Conservation (phyloP, 495 filamentous ascomycete genomes). For the Cenococcum geophilum region DNA sequence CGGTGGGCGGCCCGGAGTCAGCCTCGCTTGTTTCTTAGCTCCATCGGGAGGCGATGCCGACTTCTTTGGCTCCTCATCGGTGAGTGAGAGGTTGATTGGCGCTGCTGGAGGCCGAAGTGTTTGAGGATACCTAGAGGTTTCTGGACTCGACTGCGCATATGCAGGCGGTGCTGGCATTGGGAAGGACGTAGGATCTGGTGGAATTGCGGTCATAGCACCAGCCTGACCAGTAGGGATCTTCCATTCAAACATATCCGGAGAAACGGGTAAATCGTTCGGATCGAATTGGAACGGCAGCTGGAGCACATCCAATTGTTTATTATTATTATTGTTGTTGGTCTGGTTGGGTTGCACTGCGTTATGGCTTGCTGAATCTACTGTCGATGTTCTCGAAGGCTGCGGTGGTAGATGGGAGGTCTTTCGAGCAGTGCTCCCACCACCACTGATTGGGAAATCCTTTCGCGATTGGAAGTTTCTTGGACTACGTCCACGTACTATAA, state of each 20-base stretch:
- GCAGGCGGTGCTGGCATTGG: constrained; percentile 24
- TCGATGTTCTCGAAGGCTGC: constrained; percentile 44
- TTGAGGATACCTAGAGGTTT: constrained; percentile 41
- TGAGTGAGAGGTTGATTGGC: constrained; percentile 68
- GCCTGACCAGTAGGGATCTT: constrained; percentile 26
- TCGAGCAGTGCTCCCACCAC: constrained; percentile 33
- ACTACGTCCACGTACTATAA: constrained; percentile 63
- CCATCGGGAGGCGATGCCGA: constrained; percentile 25
- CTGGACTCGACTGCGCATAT: constrained; percentile 52
- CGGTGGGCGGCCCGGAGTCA: constrained; percentile 31
- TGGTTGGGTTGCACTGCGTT: constrained; percentile 13
- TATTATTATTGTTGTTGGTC: neutral
- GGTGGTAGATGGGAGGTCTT: constrained; percentile 35
- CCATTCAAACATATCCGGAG: constrained; percentile 38
- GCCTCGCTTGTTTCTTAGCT: constrained; percentile 25
- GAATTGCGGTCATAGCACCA: constrained; percentile 34
- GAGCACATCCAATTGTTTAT: constrained; percentile 36
- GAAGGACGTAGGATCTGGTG: constrained; percentile 27
- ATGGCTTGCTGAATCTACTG: constrained; percentile 41
- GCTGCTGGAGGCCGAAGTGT: constrained; percentile 39
- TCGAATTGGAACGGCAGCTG: constrained; percentile 32
- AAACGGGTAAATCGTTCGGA: constrained; percentile 39
- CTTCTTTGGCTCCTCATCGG: constrained; percentile 58
- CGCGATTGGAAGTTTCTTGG: constrained; percentile 64
- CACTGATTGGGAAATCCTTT: constrained; percentile 58